Evolutionary conservation across 192 early-diverging fungal genomes (phyloP), one percentile per base, ranked within the genome.

Genomic region (Coemansia sp.): DNA sequence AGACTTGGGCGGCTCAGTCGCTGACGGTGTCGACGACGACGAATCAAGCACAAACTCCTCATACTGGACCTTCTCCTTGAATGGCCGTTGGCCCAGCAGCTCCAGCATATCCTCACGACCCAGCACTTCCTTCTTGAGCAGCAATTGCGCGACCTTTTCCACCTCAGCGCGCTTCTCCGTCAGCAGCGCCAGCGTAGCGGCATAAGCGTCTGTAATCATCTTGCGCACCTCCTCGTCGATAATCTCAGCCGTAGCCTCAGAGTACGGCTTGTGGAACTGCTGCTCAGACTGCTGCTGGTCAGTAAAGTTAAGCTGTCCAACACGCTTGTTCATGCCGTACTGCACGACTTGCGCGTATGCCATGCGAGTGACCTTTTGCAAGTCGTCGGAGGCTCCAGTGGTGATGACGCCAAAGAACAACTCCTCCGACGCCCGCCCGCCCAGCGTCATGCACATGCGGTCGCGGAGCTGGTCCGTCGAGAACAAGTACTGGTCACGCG

Each of bases 101-200:
- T 85, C 77, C 51, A 95, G 87, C 94, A 99, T 97, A 68, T 99
- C 98, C 65, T 98, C 97, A 45, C 96, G 89, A 31, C 92, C 92
- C 63, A 98, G 79, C 34, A 99, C 96, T 82, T 99, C 98, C 87
- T 97, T 98, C 82, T 96, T 91, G 71, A 99, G 84, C 80, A 99
- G 79, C 67, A 93, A 76, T 69, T 90, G 78, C 0, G 98, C 98
- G 0, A 99, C 92, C 85, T 94, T 94, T 76, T 96, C 93, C 25
- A 99, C 94, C 45, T 91, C 89, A 0, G 69, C 89, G 57, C 87
- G 91, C 85, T 91, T 92, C 68, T 95, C 94, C 11, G 83, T 93
- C 63, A 99, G 85, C 53, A 99, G 83, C 51, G 90, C 71, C 21
- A 90, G 72, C 2, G 96, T 98, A n/a, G 93, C 75, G 34, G 89